These are phyloP conservation scores for Cetradonia linearis DNA, from an alignment of 495 filamentous ascomycete species.

Conservation along the genomic window DNA sequence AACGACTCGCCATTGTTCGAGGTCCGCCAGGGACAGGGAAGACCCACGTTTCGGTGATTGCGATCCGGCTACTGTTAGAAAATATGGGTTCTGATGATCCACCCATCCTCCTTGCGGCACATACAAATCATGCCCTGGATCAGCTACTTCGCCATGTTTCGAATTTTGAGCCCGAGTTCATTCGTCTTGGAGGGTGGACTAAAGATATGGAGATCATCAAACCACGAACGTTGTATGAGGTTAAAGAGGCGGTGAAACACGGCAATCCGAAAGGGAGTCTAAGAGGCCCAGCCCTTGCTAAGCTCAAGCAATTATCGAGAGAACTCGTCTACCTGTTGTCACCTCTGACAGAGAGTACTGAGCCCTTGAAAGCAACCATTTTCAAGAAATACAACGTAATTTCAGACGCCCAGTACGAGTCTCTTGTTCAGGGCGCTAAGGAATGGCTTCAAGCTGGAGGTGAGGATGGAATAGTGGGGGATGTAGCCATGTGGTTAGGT, in stretches of 20 bases:
- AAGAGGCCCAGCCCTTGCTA: conserved; percentile 27
- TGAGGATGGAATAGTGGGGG: conserved; percentile 32
- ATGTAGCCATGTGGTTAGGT: conserved; percentile 55
- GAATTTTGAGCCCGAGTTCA: conserved; percentile 51
- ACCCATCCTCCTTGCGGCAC: conserved; percentile 68
- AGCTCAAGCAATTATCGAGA: conserved; percentile 37
- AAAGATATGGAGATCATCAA: conserved; percentile 55
- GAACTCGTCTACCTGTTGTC: conserved; percentile 40
- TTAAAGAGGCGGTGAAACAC: conserved; percentile 33
- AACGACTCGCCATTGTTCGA: conserved; percentile 68
- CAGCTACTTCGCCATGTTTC: conserved; percentile 65
- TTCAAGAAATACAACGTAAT: conserved; percentile 49
- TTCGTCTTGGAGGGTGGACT: conserved; percentile 72
- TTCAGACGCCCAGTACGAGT: conserved; percentile 47
- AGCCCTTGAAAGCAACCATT: conserved; percentile 37
- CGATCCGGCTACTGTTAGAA: conserved; percentile 55
- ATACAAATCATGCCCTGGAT: conserved; percentile 91
- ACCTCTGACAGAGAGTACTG: conserved; percentile 30
- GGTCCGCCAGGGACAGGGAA: conserved; percentile 91
- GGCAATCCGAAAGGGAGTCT: conserved; percentile 30
- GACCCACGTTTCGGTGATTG: conserved; percentile 64
- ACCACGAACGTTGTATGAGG: conserved; percentile 52
- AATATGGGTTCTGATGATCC: conserved; percentile 52
- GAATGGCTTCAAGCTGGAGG: conserved; percentile 38
- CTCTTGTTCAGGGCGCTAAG: conserved; percentile 45